Base-by-base conservation (phyloP, 345 rosid genomes). In the Turnera subulata region DNA sequence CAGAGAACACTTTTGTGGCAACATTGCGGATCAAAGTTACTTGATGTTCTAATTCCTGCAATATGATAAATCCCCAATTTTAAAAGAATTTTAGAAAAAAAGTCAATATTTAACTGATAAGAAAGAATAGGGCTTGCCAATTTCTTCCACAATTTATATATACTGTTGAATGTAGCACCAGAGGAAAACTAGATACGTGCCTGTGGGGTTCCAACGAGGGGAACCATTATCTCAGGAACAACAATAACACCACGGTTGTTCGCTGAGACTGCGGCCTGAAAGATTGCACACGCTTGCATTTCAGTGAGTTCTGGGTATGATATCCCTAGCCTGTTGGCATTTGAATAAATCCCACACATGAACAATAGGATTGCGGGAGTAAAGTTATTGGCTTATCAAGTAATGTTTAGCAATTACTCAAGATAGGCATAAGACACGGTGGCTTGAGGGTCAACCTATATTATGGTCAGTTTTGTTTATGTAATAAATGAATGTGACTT, bases 171-270 rank as follows among this genome's bases (percentile, higher is more conserved):
- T n/a, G n/a, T n/a, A n/a, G n/a, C 15, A 46, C 38, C 3, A n/a
- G n/a, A n/a, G 17, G 44, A 40, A n/a, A n/a, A n/a, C n/a, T n/a
- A n/a, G n/a, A n/a, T 11, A 47, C 77, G 11, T 70, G 72, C 98
- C 92, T 86, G 86, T 56, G 95, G 88, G 22, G 96, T 89, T 68
- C 98, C 96, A 24, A 86, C 82, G 24, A 92, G 96, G 6, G 98
- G 98, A 78, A 92, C 91, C 98, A 92, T 92, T 68, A 92, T 84
- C 80, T 92, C 96, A 2, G 98, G 98, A 61, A 80, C 33, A 64
- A 92, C 98, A 7, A 56, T 83, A 59, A 89, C 73, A 9, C 98
- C 88, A 62, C 84, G 91, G 51, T 72, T 78, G 58, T 57, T 72
- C 91, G 86, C 82, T 5, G 84, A 74, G 51, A 82, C 81, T 6